Evolutionary conservation across 2,329 filamentous ascomycete genomes (phyloP), one percentile per base, ranked within the genome.

Genomic region (Arthrobotrys pseudoclavata): DNA sequence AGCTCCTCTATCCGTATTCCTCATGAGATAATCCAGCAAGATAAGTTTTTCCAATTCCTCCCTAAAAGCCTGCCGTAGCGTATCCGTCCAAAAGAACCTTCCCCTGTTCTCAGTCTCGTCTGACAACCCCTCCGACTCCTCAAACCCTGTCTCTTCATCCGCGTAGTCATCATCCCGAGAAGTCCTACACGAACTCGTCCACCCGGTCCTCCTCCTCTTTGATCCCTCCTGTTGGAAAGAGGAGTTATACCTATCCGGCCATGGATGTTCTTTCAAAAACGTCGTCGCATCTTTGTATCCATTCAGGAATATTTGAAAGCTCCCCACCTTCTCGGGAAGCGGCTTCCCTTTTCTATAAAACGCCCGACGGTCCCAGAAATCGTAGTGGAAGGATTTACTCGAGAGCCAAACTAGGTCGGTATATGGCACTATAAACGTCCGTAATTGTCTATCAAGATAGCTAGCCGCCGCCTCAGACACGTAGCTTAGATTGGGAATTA

Each of bases 1-100:
- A 70, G 97, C 86, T 1, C 96, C 96, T 84, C 96, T 89, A 83
- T 99, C 96, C 1, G 96, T 99, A 83, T 99, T 99, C 72, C 96
- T 90, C 96, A 99, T 99, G 79, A 99, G 97, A 83, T 99, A 99
- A 84, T 99, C 96, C 80, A 99, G 84, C 82, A 99, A 97, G 22
- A 99, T 96, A 6, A 99, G 87, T 84, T 97, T 98, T 85, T 99
- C 96, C 57, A 99, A 87, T 84, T 98, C 92, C 84, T 99, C 96
- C 42, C 96, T 87, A 83, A 99, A 97, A 0, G 93, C 92, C 83
- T 97, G 93, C 83, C 98, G 96, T 53, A 99, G 84, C 4, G 87
- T 85, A 63, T 96, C 92, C 0, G 93, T 97, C 96, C 96, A 99
- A 75, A 91, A 88, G 80, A 96, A 96, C 45, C 84, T 83, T 63